Conservation (phyloP, 257 asterid species). For the Misopates orontium region DNA sequence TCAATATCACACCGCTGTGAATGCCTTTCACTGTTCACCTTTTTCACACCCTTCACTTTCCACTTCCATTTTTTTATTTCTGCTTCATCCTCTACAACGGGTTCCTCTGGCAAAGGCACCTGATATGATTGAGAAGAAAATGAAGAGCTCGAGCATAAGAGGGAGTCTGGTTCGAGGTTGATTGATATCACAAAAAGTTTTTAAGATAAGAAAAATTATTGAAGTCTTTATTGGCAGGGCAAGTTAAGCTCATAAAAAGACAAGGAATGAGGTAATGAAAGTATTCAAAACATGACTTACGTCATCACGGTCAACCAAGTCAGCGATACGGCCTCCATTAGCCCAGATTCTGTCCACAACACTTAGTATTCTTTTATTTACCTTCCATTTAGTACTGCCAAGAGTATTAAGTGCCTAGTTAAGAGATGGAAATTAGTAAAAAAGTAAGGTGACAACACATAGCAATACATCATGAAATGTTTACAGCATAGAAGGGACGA, state of each 20-base stretch:
- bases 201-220: not conserved
- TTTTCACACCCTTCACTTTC: constrained; percentile 66
- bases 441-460: not conserved
- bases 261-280: constrained; percentile 2
- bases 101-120: constrained; percentile 84
- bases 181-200: not conserved
- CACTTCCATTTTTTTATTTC: constrained; percentile 85
- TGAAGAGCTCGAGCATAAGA: constrained; percentile 23
- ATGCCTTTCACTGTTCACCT: constrained; percentile 83
- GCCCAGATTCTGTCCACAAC: constrained; percentile 92
- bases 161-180: not conserved
- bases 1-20: constrained; percentile 94
- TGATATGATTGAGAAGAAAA: constrained; percentile 28
- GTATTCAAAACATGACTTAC: constrained; percentile 47
- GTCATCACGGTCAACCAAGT: constrained; percentile 87
- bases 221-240: not conserved
- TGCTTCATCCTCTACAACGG: constrained; percentile 74
- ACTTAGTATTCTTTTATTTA: constrained; percentile 77
- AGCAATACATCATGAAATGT: not conserved
- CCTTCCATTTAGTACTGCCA: constrained; percentile 93
- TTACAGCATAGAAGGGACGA: constrained; percentile 7
- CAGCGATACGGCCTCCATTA: constrained; percentile 83
- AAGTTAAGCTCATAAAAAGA: constrained; percentile 1
- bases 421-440: constrained; percentile 21
- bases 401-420: constrained; percentile 87